A percentile compares a stretch with the other conserved stretches of the same genome.
Conservation (phyloP, 2,329 filamentous ascomycete genomes). For the Thelonectria blattea region DNA sequence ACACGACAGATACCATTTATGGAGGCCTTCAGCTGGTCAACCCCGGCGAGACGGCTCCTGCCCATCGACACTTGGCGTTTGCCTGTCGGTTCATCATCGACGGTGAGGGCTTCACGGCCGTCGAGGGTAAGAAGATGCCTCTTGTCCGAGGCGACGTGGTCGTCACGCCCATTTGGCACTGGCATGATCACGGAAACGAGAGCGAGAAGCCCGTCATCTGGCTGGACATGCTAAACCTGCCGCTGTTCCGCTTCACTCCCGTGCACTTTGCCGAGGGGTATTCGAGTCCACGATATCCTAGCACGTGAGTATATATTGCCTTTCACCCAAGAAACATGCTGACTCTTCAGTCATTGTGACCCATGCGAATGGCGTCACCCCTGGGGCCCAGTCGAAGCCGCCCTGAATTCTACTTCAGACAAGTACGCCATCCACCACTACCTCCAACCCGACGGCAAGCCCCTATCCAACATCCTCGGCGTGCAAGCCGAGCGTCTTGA, state of each 20-base stretch:
- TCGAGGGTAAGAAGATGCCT: slow-evolving; percentile 58
- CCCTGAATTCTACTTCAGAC: slow-evolving; percentile 42
- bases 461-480: slow-evolving; percentile 52
- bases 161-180: slow-evolving; percentile 64
- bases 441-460: slow-evolving; percentile 37
- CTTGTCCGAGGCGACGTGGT: slow-evolving; percentile 62
- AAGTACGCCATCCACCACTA: slow-evolving; percentile 47
- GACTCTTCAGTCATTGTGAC: slow-evolving; percentile 38
- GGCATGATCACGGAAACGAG: slow-evolving; percentile 66
- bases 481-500: slow-evolving; percentile 55
- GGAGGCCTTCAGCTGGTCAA: slow-evolving; percentile 63
- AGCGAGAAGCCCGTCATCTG: slow-evolving; percentile 60
- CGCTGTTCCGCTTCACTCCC: slow-evolving; percentile 55
- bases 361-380: slow-evolving; percentile 50
- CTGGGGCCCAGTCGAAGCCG: slow-evolving; percentile 50
- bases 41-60: slow-evolving; percentile 60
- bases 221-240: slow-evolving; percentile 63
- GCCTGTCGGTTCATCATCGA: slow-evolving; percentile 65
- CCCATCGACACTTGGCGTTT: slow-evolving; percentile 62
- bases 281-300: slow-evolving; percentile 54
- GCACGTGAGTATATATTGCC: slow-evolving; percentile 38
- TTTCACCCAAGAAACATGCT: background rate
- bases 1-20: slow-evolving; percentile 57
- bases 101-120: slow-evolving; percentile 62
- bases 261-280: slow-evolving; percentile 63